phyloP scores from a whole-genome alignment of 2,329 filamentous ascomycete genomes.

The Boeremia lycopersici region DNA sequence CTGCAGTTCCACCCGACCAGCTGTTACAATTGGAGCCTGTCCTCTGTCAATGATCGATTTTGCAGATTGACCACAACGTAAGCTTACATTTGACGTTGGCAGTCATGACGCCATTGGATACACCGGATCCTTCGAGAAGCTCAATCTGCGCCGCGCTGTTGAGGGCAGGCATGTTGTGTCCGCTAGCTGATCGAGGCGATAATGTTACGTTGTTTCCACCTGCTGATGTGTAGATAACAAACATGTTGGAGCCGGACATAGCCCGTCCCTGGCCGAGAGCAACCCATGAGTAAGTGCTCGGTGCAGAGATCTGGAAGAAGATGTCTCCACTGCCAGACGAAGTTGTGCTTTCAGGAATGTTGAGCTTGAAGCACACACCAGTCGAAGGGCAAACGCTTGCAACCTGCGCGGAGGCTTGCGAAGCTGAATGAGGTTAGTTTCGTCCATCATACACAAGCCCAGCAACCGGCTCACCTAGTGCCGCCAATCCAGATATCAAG shows the following conservation, averaged over 20 bases:
- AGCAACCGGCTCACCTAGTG: constrained; percentile 29
- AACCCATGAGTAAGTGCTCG: constrained; percentile 60
- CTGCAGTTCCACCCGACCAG: constrained; percentile 60
- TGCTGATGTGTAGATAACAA: constrained; percentile 62
- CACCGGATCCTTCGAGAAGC: constrained; percentile 60
- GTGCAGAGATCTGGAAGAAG: constrained; percentile 63
- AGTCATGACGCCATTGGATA: constrained; percentile 58
- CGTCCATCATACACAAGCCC: neutral
- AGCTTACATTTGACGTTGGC: constrained; percentile 61
- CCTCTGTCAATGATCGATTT: constrained; percentile 14
- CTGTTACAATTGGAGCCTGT: constrained; percentile 58
- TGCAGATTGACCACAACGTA: neutral
- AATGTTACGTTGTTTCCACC: constrained; percentile 62
- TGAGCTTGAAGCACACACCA: constrained; percentile 57
- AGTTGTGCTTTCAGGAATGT: constrained; percentile 60
- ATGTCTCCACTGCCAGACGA: constrained; percentile 60
- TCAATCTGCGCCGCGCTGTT: constrained; percentile 53
- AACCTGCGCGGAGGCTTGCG: constrained; percentile 37
- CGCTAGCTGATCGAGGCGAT: constrained; percentile 57
- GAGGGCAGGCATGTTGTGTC: constrained; percentile 51
- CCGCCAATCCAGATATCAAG: constrained; percentile 29
- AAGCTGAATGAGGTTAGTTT: constrained; percentile 32
- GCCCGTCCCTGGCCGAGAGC: constrained; percentile 60
- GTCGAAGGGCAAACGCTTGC: constrained; percentile 34
- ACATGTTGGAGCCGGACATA: constrained; percentile 64